Evolutionary conservation across 78 protist species (phyloP).

Genomic region (Abeoforma whisleri): DNA sequence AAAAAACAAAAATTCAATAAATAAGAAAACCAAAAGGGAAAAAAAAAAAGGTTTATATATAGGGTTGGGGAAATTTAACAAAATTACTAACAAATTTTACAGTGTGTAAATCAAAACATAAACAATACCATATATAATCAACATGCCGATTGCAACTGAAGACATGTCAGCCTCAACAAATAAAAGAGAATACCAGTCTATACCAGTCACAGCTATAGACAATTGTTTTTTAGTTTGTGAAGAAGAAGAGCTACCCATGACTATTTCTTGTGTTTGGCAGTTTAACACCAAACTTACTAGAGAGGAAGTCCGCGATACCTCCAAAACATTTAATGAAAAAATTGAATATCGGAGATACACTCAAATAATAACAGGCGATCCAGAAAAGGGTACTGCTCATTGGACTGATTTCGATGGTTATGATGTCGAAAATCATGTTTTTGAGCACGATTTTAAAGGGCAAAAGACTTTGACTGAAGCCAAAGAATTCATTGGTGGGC

Average conservation of each 20-base stretch:
- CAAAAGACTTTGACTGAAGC: neutral
- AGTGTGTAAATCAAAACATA: too few species aligned
- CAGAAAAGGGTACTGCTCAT: neutral
- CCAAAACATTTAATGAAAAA: neutral
- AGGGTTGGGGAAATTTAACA: too few species aligned
- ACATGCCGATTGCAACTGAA: too few species aligned
- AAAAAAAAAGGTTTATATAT: too few species aligned
- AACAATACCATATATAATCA: too few species aligned
- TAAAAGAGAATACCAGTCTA: too few species aligned
- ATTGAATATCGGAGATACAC: neutral
- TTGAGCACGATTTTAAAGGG: constrained; percentile 23
- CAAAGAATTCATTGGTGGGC: neutral
- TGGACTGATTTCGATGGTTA: neutral
- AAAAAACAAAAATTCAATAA: too few species aligned
- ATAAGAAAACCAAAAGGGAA: too few species aligned
- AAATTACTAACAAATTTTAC: too few species aligned
- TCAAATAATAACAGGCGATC: constrained; percentile 20
- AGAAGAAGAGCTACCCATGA: constrained; percentile 17
- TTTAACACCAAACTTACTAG: neutral
- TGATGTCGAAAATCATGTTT: neutral
- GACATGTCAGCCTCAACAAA: too few species aligned
- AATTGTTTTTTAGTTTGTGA: constrained; percentile 1
- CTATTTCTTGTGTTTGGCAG: constrained; percentile 23
- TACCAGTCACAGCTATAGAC: too few species aligned
- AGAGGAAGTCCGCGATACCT: constrained; percentile 2